phyloP scores from a whole-genome alignment of 768 basidiomycete species.

The Rhizopogon vesiculosus region DNA sequence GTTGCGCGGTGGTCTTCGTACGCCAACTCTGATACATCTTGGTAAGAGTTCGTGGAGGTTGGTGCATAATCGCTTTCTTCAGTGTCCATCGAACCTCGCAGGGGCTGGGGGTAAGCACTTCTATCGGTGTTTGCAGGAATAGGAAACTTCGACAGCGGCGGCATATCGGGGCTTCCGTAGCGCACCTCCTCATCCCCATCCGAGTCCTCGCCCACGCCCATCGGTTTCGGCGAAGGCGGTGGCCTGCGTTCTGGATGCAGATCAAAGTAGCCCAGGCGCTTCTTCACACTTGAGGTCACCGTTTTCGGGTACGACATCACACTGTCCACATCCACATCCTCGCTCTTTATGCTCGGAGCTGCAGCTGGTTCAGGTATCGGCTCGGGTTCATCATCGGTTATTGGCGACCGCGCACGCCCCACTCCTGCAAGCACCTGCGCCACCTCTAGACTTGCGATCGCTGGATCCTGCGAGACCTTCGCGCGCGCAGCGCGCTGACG shows the following conservation, averaged over 20 bases:
- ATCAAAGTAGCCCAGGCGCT: conserved; percentile 69
- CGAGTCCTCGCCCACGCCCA: conserved; percentile 26
- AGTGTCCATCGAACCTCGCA: conserved; percentile 29
- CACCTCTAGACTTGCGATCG: conserved; percentile 68
- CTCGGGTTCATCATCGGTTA: conserved; percentile 38
- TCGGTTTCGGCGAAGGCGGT: conserved; percentile 6
- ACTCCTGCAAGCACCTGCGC: conserved; percentile 65
- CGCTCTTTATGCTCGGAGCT: neutral
- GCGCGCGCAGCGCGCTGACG: conserved; percentile 21
- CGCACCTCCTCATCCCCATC: conserved; percentile 31
- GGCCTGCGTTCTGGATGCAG: conserved; percentile 70
- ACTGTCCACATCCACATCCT: conserved; percentile 43
- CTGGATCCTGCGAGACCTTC: conserved; percentile 49
- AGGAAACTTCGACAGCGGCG: conserved; percentile 1
- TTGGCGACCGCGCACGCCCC: conserved; percentile 25
- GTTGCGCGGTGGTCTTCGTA: conserved; percentile 16
- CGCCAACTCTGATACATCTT: conserved; percentile 25
- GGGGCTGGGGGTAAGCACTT: conserved; percentile 11
- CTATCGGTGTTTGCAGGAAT: neutral
- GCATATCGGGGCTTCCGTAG: conserved; percentile 22
- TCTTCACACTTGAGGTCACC: neutral
- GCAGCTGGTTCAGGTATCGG: conserved; percentile 8
- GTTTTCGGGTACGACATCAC: conserved; percentile 30
- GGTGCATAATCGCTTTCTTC: conserved; percentile 29
- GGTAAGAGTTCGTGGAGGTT: conserved; percentile 21